phyloP scores from a whole-genome alignment of 495 filamentous ascomycete species.

The Jackrogersella multiformis region DNA sequence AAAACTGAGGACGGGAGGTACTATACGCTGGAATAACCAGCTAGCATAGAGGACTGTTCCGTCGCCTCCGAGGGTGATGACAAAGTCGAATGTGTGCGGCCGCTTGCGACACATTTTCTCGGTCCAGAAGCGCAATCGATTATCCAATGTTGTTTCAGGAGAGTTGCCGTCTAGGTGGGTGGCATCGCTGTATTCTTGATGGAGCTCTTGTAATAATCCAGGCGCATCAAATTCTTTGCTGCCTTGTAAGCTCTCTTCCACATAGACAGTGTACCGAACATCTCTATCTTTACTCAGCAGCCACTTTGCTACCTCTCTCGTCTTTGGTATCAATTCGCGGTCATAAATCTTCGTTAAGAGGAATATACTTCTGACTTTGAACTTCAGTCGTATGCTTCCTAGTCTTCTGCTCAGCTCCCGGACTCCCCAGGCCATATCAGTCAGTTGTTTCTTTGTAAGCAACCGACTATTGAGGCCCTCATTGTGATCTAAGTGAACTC shows the following conservation, averaged over 20 bases:
- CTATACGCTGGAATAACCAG: conserved; percentile 97
- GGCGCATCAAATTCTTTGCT: conserved; percentile 76
- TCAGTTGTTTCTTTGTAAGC: conserved; percentile 90
- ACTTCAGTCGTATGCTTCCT: conserved; percentile 77
- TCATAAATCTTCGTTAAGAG: conserved; percentile 91
- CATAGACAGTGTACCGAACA: conserved; percentile 76
- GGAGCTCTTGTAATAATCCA: conserved; percentile 63
- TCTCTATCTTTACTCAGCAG: conserved; percentile 79
- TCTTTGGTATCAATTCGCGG: conserved; percentile 78
- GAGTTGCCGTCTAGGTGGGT: conserved; percentile 37
- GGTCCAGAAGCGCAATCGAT: conserved; percentile 82
- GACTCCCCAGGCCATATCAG: conserved; percentile 96
- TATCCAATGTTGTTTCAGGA: conserved; percentile 63
- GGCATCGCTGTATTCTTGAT: conserved; percentile 40
- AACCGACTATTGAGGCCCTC: conserved; percentile 61
- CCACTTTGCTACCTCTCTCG: conserved; percentile 82
- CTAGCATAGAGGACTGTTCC: conserved; percentile 94
- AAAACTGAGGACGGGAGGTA: conserved; percentile 93
- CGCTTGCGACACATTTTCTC: conserved; percentile 75
- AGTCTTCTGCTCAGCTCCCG: conserved; percentile 88
- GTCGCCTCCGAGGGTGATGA: conserved; percentile 94
- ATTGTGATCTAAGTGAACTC: conserved; percentile 43
- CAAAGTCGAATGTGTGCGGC: conserved; percentile 92
- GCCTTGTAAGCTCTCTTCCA: conserved; percentile 76
- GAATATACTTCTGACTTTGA: conserved; percentile 84